phyloP scores from a whole-genome alignment of 306 rosid genomes.

The Acmispon strigosus region DNA sequence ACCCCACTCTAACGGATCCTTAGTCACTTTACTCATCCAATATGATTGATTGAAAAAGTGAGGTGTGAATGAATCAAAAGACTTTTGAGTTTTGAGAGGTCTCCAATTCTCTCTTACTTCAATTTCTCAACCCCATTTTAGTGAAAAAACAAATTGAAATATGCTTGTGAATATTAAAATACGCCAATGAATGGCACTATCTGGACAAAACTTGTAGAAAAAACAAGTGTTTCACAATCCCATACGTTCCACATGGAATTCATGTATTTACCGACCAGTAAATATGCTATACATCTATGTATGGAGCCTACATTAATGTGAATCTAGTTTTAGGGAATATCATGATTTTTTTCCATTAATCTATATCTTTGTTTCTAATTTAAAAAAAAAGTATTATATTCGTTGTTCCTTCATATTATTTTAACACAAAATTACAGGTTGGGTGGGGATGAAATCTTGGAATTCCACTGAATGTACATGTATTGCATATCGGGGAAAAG shows the following conservation, averaged over 20 bases:
- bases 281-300: neutral
- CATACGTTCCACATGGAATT: conserved; percentile 9
- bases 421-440: neutral
- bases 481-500: neutral
- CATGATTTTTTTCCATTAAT: neutral
- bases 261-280: neutral
- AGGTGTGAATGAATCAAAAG: too few species aligned
- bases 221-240: neutral
- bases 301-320: neutral
- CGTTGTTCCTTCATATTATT: neutral
- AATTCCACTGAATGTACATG: conserved; percentile 9
- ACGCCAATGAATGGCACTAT: neutral
- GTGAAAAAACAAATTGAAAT: neutral
- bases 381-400: neutral
- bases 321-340: neutral
- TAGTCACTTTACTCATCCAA: too few species aligned
- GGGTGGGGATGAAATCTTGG: conserved; percentile 5
- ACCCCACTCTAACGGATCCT: too few species aligned
- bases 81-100: too few species aligned
- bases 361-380: neutral
- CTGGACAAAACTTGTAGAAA: neutral
- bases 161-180: neutral
- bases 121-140: too few species aligned
- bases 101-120: too few species aligned
- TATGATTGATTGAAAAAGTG: too few species aligned